Base-by-base conservation (phyloP, 805 yeast genomes). In the Pichia cabralensis region DNA sequence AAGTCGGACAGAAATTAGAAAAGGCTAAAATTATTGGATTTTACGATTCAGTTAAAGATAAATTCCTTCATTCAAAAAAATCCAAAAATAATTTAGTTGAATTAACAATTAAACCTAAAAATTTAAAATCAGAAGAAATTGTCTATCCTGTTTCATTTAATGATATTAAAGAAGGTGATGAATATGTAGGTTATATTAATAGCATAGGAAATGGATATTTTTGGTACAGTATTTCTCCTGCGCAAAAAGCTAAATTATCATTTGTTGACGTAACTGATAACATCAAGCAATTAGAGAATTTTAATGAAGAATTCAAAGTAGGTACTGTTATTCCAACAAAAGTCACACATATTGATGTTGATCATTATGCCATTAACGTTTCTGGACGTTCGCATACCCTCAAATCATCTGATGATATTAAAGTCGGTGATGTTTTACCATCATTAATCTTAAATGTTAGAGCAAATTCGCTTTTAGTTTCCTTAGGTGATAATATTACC, bases 211-310 rank as follows among this genome's bases (percentile, higher is more conserved):
- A 65, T 31, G 82, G 81, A 16, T 64, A 61, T 41, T 64, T 77
- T 25, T 80, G 83, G 78, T 78, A 76, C 19, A 73, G 78, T 18
- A 52, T 85, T 27, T 65, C 86, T 1, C 89, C 94, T 22, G 60
- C 67, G 15, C 58, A 80, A 26, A 71, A 69, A 38, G 95, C 88
- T 4, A 69, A 75, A 35, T 60, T 85, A 22, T 65, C 85, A 1
- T 58, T 74, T 32, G 65, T 80, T 60, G 81, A 84, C 39, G 58
- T 81, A 23, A 60, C 78, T 8, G 69, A 69, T 41, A 74, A 78
- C 46, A 60, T 64, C n/a, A 50, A 65, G 2, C 50, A 63, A 3
- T 62, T 69, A 41, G 62, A 60, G 13, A 62, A 72, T 33, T 52
- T 81, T 31, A 75, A 70, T 14, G 64, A 64, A n/a, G 60, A 62